These are phyloP conservation scores for Rhizophagus clarus DNA, from an alignment of 192 early-diverging fungal genomes.

Conservation along the genomic window DNA sequence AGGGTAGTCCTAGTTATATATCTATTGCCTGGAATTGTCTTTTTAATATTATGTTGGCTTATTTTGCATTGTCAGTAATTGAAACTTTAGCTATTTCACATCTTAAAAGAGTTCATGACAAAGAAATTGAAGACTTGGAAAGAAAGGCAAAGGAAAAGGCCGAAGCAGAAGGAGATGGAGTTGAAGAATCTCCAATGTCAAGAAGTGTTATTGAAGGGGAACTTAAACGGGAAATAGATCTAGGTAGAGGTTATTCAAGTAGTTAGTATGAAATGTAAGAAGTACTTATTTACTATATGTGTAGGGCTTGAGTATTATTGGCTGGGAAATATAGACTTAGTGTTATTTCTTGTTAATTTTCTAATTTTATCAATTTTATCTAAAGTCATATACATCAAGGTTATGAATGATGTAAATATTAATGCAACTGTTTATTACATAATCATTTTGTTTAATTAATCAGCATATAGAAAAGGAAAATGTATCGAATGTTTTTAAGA, in stretches of 20 bases:
- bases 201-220: slow-evolving; percentile 5
- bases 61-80: slow-evolving; percentile 82
- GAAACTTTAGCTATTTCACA: slow-evolving; percentile 82
- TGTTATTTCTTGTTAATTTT: not conserved
- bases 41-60: slow-evolving; percentile 77
- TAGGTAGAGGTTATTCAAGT: slow-evolving; percentile 9
- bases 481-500: not conserved
- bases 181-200: slow-evolving; percentile 5
- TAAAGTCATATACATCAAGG: no score
- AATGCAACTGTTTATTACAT: no score
- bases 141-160: slow-evolving; percentile 31
- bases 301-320: not conserved
- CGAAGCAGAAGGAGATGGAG: not conserved
- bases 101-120: slow-evolving; percentile 56
- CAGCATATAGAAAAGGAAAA: not conserved
- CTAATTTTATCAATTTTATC: not conserved
- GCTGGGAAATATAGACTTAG: not conserved
- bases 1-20: slow-evolving; percentile 51
- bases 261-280: not conserved
- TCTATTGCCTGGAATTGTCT: slow-evolving; percentile 78
- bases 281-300: not conserved
- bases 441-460: not conserved
- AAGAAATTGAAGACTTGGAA: slow-evolving; percentile 43
- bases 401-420: no score
- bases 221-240: not conserved